phyloP scores from a whole-genome alignment of 2,329 filamentous ascomycete species.

The Alternaria angustiovoidea region DNA sequence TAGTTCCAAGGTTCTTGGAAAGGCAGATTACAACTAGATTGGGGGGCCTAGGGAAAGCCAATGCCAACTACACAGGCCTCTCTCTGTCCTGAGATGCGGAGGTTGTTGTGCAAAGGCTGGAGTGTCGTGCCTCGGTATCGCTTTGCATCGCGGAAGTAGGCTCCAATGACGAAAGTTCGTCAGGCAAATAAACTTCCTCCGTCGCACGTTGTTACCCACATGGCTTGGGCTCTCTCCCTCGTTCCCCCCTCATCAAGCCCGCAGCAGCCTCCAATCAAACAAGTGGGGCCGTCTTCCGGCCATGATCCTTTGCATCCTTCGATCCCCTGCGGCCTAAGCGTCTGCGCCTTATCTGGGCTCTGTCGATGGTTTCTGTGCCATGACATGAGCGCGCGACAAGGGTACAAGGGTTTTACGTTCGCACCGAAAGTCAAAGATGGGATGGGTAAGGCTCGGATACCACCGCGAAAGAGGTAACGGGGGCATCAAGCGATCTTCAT shows the following conservation, averaged over 20 bases:
- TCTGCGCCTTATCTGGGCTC: slow-evolving; percentile 2
- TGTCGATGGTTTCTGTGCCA: background rate
- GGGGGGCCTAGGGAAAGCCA: background rate
- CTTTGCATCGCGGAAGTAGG: background rate
- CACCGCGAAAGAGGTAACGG: slow-evolving; percentile 3
- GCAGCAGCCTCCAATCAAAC: slow-evolving; percentile 14
- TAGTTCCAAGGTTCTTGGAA: slow-evolving; percentile 3
- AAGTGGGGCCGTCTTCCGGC: slow-evolving; percentile 7
- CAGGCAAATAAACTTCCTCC: slow-evolving; percentile 4
- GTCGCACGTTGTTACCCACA: slow-evolving; percentile 4
- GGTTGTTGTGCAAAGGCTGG: background rate
- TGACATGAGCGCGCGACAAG: background rate
- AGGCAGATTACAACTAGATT: slow-evolving; percentile 2
- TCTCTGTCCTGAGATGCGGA: background rate
- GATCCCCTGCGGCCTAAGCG: slow-evolving; percentile 8
- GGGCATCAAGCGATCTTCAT: background rate
- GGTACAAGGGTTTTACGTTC: background rate
- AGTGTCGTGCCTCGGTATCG: background rate
- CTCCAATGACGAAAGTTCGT: slow-evolving; percentile 1
- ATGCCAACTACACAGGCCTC: background rate
- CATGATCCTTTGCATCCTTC: slow-evolving; percentile 1
- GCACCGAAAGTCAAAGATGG: slow-evolving; percentile 3
- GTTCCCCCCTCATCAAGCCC: slow-evolving; percentile 7
- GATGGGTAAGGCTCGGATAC: slow-evolving; percentile 2
- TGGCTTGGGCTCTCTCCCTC: slow-evolving; percentile 5